Base-by-base conservation (phyloP, 306 rosid species). In the Lathyrus aphaca region DNA sequence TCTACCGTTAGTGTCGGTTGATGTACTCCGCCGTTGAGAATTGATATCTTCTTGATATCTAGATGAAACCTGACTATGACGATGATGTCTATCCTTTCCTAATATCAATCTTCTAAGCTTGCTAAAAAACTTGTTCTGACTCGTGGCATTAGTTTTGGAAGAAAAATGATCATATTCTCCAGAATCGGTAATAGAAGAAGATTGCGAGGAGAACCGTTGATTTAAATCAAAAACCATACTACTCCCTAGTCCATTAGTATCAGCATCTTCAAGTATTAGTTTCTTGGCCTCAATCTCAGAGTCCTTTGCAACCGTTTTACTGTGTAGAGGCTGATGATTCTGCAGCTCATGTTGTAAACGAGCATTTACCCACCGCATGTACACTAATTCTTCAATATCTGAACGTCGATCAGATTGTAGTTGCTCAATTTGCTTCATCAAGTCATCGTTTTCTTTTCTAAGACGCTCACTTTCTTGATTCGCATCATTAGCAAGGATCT, bases 371-470 rank as follows among this genome's bases (percentile, higher is more conserved):
- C 97, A 90, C 40, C 87, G 80, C 60, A 90, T 49, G 42, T 94
- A 94, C 42, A 94, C 94, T 75, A 94, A 79, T 78, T 94, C 96
- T 77, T 94, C 97, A 32, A 79, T 69, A 71, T 94, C 98, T 17
- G 90, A 75, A 74, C 84, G 87, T 66, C 92, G 76, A 74, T 85
- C 87, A 10, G 80, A 71, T 69, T 80, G 77, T n/a, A 86, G 85
- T 74, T 74, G 87, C 84, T 94, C 95, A 25, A 88, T 82, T 61
- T 87, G 80, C 80, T 71, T 81, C 17, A 14, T 35, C 77, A 94
- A 74, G 5, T 46, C 56, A 54, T 74, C 75, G 0, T 90, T 94
- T 68, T 82, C 90, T 71, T 25, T 80, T 70, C 75, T 77, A 21
- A 90, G 80, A 68, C 56, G 74, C 56, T 73, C 81, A 0, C 55